Evolutionary conservation across 2,329 filamentous ascomycete genomes (phyloP).

Genomic region (Penicillium thymicola): DNA sequence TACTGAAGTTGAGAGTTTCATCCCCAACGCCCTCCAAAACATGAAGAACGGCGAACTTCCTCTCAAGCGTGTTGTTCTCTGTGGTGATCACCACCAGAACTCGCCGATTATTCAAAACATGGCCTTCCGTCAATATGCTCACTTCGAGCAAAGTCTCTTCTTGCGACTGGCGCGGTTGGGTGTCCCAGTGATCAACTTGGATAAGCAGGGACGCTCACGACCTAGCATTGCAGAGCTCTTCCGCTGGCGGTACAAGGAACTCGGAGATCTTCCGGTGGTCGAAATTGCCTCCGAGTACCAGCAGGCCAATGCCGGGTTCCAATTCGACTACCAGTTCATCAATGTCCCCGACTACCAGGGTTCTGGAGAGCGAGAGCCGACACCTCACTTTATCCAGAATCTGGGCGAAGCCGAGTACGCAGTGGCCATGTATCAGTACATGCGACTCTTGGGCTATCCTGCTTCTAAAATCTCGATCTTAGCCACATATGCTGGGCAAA

Average conservation of each 20-base stretch:
- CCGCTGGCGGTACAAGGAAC: conserved; percentile 81
- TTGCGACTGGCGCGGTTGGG: conserved; percentile 84
- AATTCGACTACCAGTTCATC: conserved; percentile 94
- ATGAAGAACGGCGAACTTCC: conserved; percentile 68
- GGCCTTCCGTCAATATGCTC: conserved; percentile 91
- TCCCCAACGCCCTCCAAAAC: conserved; percentile 89
- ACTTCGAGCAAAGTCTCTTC: conserved; percentile 94
- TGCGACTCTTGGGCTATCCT: conserved; percentile 92
- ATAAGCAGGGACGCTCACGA: conserved; percentile 89
- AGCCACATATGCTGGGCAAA: conserved; percentile 89
- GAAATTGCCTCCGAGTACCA: conserved; percentile 67
- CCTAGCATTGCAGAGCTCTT: conserved; percentile 86
- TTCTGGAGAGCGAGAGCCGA: conserved; percentile 80
- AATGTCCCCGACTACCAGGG: conserved; percentile 92
- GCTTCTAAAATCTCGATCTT: conserved; percentile 80
- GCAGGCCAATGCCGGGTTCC: conserved; percentile 84
- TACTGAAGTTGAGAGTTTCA: conserved; percentile 95
- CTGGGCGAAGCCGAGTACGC: conserved; percentile 95
- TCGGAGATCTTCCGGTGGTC: conserved; percentile 76
- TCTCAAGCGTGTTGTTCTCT: conserved; percentile 84
- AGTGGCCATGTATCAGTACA: conserved; percentile 93
- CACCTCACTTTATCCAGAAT: conserved; percentile 94
- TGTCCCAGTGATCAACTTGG: conserved; percentile 84
- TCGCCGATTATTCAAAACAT: conserved; percentile 93
- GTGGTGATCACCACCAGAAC: conserved; percentile 95